These are phyloP conservation scores for Aspergillus fumigatus DNA, from an alignment of 2,329 filamentous ascomycete species.

Conservation along the genomic window DNA sequence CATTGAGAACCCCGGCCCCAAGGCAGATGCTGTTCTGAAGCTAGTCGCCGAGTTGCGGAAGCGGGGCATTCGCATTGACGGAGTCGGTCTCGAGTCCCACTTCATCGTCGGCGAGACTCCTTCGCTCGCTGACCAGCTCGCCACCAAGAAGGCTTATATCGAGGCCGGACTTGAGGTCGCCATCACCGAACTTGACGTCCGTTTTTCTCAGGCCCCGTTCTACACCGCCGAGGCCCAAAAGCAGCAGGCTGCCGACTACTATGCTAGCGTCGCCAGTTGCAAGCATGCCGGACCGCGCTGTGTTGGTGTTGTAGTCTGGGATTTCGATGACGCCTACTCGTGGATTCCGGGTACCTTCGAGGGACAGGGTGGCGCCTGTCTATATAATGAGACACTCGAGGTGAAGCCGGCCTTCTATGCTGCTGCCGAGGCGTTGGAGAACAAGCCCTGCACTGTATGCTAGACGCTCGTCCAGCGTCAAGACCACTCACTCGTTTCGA, in stretches of 20 bases:
- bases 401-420: constrained; percentile 40
- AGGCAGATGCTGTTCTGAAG: constrained; percentile 25
- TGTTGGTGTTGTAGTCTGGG: constrained; percentile 25
- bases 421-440: constrained; percentile 16
- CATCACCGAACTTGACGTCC: constrained; percentile 43
- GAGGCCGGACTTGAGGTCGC: constrained; percentile 34
- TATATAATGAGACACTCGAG: constrained; percentile 40
- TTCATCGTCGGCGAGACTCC: constrained; percentile 41
- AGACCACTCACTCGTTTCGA: background rate
- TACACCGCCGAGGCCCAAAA: constrained; percentile 15
- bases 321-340: constrained; percentile 36
- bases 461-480: background rate
- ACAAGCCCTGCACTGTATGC: background rate
- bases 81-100: constrained; percentile 44
- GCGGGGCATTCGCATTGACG: constrained; percentile 39
- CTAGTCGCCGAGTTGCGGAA: constrained; percentile 30
- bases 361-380: constrained; percentile 31
- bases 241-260: constrained; percentile 23
- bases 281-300: constrained; percentile 15
- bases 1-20: constrained; percentile 33
- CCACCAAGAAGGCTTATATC: constrained; percentile 31
- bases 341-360: constrained; percentile 37
- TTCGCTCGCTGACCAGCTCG: constrained; percentile 30
- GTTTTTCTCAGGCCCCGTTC: constrained; percentile 27
- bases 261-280: constrained; percentile 19